phyloP scores from a whole-genome alignment of 768 basidiomycete species.

The Daedaleopsis sinensis region DNA sequence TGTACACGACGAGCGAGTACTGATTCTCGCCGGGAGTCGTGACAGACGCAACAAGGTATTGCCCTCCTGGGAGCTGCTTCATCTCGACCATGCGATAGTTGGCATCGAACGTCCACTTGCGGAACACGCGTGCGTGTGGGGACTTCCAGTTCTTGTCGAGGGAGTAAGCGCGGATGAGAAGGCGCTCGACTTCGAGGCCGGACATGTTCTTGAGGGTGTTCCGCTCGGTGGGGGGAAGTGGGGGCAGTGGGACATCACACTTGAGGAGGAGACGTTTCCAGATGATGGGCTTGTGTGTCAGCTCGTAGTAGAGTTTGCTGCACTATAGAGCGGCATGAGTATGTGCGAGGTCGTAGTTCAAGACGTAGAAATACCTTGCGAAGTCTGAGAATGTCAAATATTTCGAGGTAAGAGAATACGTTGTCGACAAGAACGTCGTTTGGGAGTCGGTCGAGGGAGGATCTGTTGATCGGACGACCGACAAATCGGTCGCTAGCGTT shows the following conservation, averaged over 20 bases:
- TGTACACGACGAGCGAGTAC: constrained; percentile 56
- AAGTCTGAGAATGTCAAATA: not conserved
- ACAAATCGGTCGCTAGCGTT: not conserved
- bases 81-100: constrained; percentile 51
- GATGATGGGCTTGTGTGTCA: constrained; percentile 68
- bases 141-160: constrained; percentile 63
- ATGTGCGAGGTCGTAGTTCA: not conserved
- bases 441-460: not conserved
- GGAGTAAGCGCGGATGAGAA: constrained; percentile 62
- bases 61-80: constrained; percentile 66
- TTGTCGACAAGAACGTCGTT: not conserved
- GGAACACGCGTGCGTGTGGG: constrained; percentile 37
- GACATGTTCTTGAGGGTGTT: constrained; percentile 39
- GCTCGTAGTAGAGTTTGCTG: constrained; percentile 57
- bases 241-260: constrained; percentile 61
- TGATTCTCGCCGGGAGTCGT: constrained; percentile 42
- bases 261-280: constrained; percentile 66
- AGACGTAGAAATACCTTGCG: not conserved
- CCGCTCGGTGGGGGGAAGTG: constrained; percentile 59
- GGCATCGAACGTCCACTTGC: constrained; percentile 29
- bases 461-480: not conserved
- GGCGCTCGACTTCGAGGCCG: constrained; percentile 50
- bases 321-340: not conserved
- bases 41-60: constrained; percentile 65
- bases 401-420: not conserved